These are phyloP conservation scores for Sanguinoderma infundibulare DNA, from an alignment of 1,284 basidiomycete genomes.

Conservation along the genomic window DNA sequence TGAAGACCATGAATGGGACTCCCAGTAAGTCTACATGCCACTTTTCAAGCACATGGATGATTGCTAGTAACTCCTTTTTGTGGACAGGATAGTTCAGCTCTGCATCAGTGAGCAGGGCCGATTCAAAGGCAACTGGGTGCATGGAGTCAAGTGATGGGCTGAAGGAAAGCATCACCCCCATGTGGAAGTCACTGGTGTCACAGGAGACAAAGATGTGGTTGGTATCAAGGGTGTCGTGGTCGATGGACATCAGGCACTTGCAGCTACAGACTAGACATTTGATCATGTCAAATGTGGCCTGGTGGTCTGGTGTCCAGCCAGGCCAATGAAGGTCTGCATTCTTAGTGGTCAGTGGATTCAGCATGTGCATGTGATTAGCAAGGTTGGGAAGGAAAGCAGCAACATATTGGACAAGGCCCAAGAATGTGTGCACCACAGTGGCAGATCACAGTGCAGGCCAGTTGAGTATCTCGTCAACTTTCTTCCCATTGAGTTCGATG, in stretches of 20 bases:
- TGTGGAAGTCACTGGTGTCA: constrained; percentile 31
- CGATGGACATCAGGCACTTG: constrained; percentile 36
- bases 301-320: constrained; percentile 20
- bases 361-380: constrained; percentile 35
- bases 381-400: constrained; percentile 40
- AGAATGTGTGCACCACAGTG: constrained; percentile 37
- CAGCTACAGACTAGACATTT: constrained; percentile 36
- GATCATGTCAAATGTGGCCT: constrained; percentile 42
- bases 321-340: background rate
- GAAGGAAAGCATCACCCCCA: constrained; percentile 30
- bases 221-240: constrained; percentile 36
- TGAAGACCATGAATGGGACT: constrained; percentile 36
- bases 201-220: constrained; percentile 34
- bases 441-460: constrained; percentile 39
- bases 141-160: constrained; percentile 19
- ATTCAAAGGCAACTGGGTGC: constrained; percentile 22
- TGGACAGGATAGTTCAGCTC: constrained; percentile 35
- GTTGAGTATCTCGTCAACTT: constrained; percentile 36
- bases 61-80: constrained; percentile 31
- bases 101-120: constrained; percentile 18
- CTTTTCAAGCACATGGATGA: constrained; percentile 30
- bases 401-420: constrained; percentile 44
- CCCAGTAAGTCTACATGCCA: constrained; percentile 41
- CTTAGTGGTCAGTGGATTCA: constrained; percentile 16
- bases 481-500: constrained; percentile 33